Base-by-base conservation (phyloP, 2,329 filamentous ascomycete genomes). In the Trichoderma oligosporum region DNA sequence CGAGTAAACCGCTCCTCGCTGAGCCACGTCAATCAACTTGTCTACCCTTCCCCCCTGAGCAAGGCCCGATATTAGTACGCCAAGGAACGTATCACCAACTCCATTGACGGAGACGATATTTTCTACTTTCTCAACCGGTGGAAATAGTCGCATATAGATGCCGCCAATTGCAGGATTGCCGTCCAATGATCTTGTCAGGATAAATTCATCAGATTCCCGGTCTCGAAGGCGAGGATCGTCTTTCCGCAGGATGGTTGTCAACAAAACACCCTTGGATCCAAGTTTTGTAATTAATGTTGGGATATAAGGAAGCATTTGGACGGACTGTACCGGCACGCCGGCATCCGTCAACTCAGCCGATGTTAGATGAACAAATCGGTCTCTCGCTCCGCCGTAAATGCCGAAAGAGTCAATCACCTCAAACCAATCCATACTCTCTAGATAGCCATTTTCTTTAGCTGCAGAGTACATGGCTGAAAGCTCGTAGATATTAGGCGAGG, bases 71-170 rank as follows among this genome's bases (percentile, higher is more conserved):
- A 96, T 76, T 56, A 97, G 65, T 12, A 91, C 87, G 0, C 93
- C 94, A 7, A 95, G 77, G 70, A 97, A 92, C 0, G 94, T 97
- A 72, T 99, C 94, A 0, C 94, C 94, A 2, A 91, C 91, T 0
- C 93, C 94, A 69, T 97, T 97, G 8, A 97, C 93, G 45, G 91
- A 96, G 1, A 93, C 84, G 1, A 96, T 79, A 24, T 94, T 84
- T 18, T 81, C 73, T 0, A 96, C 79, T 14, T 76, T 73, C 68
- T 88, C 84, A 1, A 82, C 82, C 0, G 88, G 78, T 0, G 88
- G 83, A 69, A 90, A 89, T 18, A 83, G 63, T 31, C 82, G 71
- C 86, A 97, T 91, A 67, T 97, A 97, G 2, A 97, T 79, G 0
- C 92, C 93, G 0, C 91, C 85, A 0, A 86, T 76, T 7, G 76